Conservation (phyloP, 2,329 filamentous ascomycete genomes). For the Corynespora cassiicola region DNA sequence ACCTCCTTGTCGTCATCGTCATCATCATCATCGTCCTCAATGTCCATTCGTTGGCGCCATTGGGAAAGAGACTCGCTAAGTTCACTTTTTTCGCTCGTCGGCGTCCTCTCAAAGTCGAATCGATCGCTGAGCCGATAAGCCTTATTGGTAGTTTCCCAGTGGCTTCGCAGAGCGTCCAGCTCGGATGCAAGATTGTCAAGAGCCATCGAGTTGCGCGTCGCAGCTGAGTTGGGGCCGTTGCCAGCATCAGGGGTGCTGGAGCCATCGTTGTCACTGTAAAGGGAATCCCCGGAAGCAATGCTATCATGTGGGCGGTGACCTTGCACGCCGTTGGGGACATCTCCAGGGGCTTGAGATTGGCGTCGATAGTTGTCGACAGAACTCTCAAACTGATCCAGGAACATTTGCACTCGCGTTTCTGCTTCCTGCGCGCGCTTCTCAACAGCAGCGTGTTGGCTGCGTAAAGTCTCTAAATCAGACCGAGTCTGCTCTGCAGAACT, state of each 20-base stretch:
- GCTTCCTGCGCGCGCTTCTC: conserved; percentile 88
- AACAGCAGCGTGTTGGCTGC: conserved; percentile 79
- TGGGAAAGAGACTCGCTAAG: conserved; percentile 39
- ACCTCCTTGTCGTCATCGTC: conserved; percentile 5
- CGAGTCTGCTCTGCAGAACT: conserved; percentile 61
- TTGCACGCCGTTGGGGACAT: conserved; percentile 41
- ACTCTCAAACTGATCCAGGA: conserved; percentile 92
- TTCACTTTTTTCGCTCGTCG: conserved; percentile 42
- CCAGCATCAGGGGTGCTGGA: conserved; percentile 40
- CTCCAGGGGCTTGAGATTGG: conserved; percentile 59
- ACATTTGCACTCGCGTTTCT: conserved; percentile 88
- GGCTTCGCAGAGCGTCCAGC: conserved; percentile 84
- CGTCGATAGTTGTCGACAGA: conserved; percentile 95
- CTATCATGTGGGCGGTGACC: conserved; percentile 61
- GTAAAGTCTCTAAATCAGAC: conserved; percentile 79
- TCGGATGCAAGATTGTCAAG: conserved; percentile 92
- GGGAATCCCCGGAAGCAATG: conserved; percentile 63
- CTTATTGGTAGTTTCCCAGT: conserved; percentile 97
- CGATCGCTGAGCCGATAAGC: conserved; percentile 89
- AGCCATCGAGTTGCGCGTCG: conserved; percentile 68
- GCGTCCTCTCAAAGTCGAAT: conserved; percentile 78
- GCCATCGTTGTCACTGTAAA: conserved; percentile 52
- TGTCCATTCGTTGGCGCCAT: conserved; percentile 42
- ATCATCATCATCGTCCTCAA: conserved; percentile 32
- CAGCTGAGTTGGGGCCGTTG: conserved; percentile 34